phyloP scores from a whole-genome alignment of 805 yeast species.

The Saturnispora besseyi region DNA sequence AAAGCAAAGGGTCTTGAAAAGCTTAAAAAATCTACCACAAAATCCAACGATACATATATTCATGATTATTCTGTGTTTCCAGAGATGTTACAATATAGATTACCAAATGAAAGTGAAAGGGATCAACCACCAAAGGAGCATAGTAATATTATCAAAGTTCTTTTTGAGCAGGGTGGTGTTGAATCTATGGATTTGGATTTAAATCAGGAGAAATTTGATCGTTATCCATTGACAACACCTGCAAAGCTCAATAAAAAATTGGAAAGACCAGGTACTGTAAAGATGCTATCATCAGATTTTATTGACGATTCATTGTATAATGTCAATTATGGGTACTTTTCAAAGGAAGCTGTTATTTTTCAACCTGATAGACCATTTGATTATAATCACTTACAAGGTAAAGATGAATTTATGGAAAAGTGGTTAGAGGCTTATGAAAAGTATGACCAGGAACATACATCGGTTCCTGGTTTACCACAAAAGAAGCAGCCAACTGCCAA shows the following conservation, averaged over 20 bases:
- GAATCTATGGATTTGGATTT: conserved; percentile 28
- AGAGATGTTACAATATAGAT: conserved; percentile 21
- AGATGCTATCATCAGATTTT: conserved; percentile 71
- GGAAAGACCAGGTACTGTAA: conserved; percentile 49
- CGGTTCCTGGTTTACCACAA: conserved; percentile 5
- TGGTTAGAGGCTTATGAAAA: conserved; percentile 58
- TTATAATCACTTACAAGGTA: conserved; percentile 46
- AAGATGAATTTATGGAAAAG: conserved; percentile 58
- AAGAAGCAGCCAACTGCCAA: neutral
- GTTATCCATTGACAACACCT: conserved; percentile 35
- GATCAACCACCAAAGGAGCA: conserved; percentile 16
- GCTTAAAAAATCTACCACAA: conserved; percentile 10
- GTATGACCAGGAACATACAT: conserved; percentile 32
- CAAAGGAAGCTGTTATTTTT: conserved; percentile 69
- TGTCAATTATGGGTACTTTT: conserved; percentile 74
- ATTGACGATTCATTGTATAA: conserved; percentile 81
- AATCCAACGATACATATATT: conserved; percentile 17
- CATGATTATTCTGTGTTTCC: conserved; percentile 30
- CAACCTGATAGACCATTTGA: conserved; percentile 58
- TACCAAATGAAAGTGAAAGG: conserved; percentile 21
- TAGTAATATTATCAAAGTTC: conserved; percentile 18
- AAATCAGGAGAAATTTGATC: conserved; percentile 29
- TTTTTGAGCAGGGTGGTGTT: conserved; percentile 30
- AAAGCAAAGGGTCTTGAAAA: conserved; percentile 12
- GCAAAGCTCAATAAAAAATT: conserved; percentile 28